A percentile compares a stretch with the other conserved stretches of the same genome.
Conservation (phyloP, 345 rosid species). For the Angophora floribunda region DNA sequence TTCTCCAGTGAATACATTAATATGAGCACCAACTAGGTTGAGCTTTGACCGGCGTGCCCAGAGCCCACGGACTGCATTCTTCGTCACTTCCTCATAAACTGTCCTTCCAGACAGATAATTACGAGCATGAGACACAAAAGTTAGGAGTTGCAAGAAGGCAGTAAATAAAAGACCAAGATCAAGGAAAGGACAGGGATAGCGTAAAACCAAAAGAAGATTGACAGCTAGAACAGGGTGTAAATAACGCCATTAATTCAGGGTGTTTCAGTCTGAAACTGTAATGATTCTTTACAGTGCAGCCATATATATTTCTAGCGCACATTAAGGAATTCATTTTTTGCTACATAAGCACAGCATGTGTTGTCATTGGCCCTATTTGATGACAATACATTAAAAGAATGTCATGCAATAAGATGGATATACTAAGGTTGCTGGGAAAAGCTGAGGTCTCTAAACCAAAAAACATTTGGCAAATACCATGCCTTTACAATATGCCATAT, state of each 20-base stretch:
- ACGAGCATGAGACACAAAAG: not conserved
- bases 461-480: not conserved
- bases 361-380: not conserved
- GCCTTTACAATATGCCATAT: not conserved
- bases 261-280: not conserved
- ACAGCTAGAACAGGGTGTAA: not conserved
- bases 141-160: not conserved
- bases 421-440: not conserved
- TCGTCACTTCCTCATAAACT: slow-evolving; percentile 97
- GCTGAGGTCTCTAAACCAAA: not conserved
- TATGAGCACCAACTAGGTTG: slow-evolving; percentile 94
- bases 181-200: not conserved
- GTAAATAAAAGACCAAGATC: not conserved
- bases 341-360: not conserved
- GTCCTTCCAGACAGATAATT: slow-evolving; percentile 8
- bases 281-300: not conserved
- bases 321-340: not conserved
- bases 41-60: slow-evolving; percentile 97
- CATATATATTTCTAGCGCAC: not conserved
- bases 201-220: not conserved
- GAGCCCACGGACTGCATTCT: slow-evolving; percentile 81
- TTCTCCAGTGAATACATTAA: slow-evolving; percentile 98
- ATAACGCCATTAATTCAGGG: not conserved
- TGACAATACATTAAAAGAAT: not conserved
- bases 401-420: not conserved